Evolutionary conservation across 2,329 filamentous ascomycete species (phyloP).

Genomic region (Corinectria fuckeliana): DNA sequence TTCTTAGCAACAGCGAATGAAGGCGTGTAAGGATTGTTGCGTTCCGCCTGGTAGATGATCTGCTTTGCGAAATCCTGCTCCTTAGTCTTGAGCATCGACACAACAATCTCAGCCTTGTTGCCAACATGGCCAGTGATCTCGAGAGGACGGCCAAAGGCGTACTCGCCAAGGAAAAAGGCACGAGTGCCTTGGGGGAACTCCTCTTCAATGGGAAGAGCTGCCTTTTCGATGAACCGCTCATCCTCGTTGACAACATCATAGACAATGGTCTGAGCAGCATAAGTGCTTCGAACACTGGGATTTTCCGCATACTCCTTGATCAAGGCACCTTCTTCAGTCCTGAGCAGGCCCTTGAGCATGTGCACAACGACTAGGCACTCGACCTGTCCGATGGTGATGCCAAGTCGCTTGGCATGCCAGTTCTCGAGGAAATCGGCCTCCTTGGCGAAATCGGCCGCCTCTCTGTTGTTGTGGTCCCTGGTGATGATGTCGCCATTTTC

Average conservation of each 20-base stretch:
- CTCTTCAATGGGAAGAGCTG: conserved; percentile 85
- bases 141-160: conserved; percentile 89
- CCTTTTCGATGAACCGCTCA: conserved; percentile 88
- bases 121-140: conserved; percentile 77
- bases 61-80: conserved; percentile 83
- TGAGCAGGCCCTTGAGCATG: conserved; percentile 88
- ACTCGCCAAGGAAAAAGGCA: conserved; percentile 94
- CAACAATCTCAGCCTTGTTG: conserved; percentile 78
- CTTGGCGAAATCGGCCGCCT: conserved; percentile 83
- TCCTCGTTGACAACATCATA: conserved; percentile 91
- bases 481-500: conserved; percentile 70
- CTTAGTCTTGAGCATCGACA: conserved; percentile 74
- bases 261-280: conserved; percentile 89
- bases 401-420: conserved; percentile 88
- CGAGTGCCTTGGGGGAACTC: conserved; percentile 85
- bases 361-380: conserved; percentile 92
- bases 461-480: conserved; percentile 73
- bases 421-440: conserved; percentile 85
- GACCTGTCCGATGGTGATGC: conserved; percentile 83
- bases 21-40: conserved; percentile 77
- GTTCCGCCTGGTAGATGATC: conserved; percentile 75
- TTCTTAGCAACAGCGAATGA: conserved; percentile 88
- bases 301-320: conserved; percentile 92
- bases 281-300: conserved; percentile 84
- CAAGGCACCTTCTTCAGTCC: conserved; percentile 88